Evolutionary conservation across 2,329 filamentous ascomycete genomes (phyloP), one percentile per base, ranked within the genome.

Genomic region (Drechmeria coniospora): DNA sequence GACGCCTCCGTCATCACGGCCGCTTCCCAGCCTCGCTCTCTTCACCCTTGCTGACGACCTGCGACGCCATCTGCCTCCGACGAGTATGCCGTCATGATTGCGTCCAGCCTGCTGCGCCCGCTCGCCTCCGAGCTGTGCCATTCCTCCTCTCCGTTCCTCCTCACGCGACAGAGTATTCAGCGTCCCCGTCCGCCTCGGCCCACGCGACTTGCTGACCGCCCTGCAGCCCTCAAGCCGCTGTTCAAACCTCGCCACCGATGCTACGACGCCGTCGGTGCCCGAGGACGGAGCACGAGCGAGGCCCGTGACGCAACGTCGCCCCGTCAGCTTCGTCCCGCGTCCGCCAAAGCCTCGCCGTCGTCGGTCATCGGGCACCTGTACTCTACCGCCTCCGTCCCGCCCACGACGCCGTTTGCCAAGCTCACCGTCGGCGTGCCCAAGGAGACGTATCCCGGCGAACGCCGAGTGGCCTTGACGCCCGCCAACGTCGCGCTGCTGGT

Each of bases 381-480:
- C 39, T 60, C 59, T 12, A 58, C 61, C 5, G 40, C 40, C 23
- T 43, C 43, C 17, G 47, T 51, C 4, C 45, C 63, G 10, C 51
- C 55, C 3, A 62, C 63, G 15, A 65, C 53, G 3, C 79, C 82
- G 1, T 92, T 84, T 50, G 58, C 66, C 13, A 61, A 74, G 24
- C 65, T 92, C 31, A 79, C 73, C 4, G 72, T 93, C 26, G 83
- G 83, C 32, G 69, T 90, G 4, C 82, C 82, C 10, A 71, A 68
- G 32, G 84, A 93, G 52, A 77, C 70, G n/a, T 83, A 68, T 42
- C 68, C 74, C 1, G 71, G 75, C 32, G 84, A 93, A 56, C 74
- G 78, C 23, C 79, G 84, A 27, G 83, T 92, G 10, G 81, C 84
- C 17, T 65, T 92, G 31, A 87, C 81, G 0, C 84, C 84, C 1